Base-by-base conservation (phyloP, 352 stramenopile species). In the Elongisporangium undulatum region DNA sequence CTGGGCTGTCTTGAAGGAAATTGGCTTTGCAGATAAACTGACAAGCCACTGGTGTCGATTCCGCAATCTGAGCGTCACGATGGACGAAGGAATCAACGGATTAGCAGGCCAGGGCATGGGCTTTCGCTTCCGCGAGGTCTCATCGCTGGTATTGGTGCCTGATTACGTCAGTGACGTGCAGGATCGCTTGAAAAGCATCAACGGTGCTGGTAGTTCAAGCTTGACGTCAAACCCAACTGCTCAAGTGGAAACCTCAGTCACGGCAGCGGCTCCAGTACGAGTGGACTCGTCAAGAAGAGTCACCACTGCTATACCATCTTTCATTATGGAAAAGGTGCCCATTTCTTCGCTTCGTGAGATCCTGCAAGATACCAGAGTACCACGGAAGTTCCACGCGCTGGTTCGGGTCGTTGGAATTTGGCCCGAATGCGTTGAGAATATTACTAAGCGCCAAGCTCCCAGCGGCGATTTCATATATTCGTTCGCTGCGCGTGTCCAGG, bases 61-160 rank as follows among this genome's bases (percentile, higher is more conserved):
- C 48, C 77, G 83, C 22, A 93, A 93, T 51, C 61, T 93, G 20
- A 63, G 75, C 1, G 66, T 93, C 3, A 70, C 66, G 20, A 61
- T 64, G n/a, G 67, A 75, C 23, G 69, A 78, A 24, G 62, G 56
- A 7, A 58, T 64, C 13, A 57, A 63, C 13, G 68, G 55, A 1
- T 41, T 56, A 55, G 24, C 4, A 9, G 34, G 34, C 34, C 34
- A 45, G 12, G 34, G 34, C 34, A 45, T 45, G 34, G 34, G 34
- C 16, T 45, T 93, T 16, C 79, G 79, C 20, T 93, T 93, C 55
- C 76, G 76, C 8, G 83, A 93, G 55, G 79, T 85, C 3, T 82
- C 83, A 9, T 89, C 81, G 1, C 56, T 91, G 24, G 69, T 91
- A 29, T 59, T 93, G 54, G 59, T 90, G 48, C 76, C 81, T 1